Evolutionary conservation across 2,329 filamentous ascomycete species (phyloP), one percentile per base, ranked within the genome.

Genomic region (Penicillium frequentans): DNA sequence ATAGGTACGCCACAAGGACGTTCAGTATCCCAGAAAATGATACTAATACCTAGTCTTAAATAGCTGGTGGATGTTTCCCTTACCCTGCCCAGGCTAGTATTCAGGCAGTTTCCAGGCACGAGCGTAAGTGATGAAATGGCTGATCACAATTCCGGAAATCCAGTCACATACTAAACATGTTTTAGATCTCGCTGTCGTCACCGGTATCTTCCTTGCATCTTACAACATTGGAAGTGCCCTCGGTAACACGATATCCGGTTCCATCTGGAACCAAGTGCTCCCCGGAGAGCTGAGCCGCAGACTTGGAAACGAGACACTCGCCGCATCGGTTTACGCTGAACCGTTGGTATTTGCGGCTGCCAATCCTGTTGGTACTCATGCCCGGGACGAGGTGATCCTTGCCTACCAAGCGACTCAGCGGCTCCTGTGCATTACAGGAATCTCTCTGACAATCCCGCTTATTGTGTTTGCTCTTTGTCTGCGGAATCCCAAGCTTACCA

Each of bases 171-270:
- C 44, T 46, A 19, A 44, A 10, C n/a, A 26, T 26, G 24, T 29
- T 11, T 10, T 23, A 73, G 71, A 88, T 63, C 76, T 89, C 31
- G 86, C 86, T 44, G 82, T 87, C 60, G 81, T 89, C 60, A 89
- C 85, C 0, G 85, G 82, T 42, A 70, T 88, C 19, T 88, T 83
- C 67, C 80, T 88, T 3, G 82, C 85, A 16, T 80, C 76, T n/a
- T 88, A 87, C 73, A 85, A 84, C 67, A 78, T 88, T 39, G 86
- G 86, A 29, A 84, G 80, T 5, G 85, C 85, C 1, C 69, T 87
- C 1, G 85, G 86, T 23, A 82, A 83, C 66, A 79, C 83, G 16
- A 80, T 88, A 26, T 85, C 85, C 0, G 85, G 85, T 14, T 82
- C 84, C 21, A 81, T 88, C 59, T 88, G 85, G 85, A 83, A 82